Percentiles rank a stretch among this genome's conserved stretches.
phyloP scores from a whole-genome alignment of 805 yeast genomes.

The Metschnikowia picachoensis region DNA sequence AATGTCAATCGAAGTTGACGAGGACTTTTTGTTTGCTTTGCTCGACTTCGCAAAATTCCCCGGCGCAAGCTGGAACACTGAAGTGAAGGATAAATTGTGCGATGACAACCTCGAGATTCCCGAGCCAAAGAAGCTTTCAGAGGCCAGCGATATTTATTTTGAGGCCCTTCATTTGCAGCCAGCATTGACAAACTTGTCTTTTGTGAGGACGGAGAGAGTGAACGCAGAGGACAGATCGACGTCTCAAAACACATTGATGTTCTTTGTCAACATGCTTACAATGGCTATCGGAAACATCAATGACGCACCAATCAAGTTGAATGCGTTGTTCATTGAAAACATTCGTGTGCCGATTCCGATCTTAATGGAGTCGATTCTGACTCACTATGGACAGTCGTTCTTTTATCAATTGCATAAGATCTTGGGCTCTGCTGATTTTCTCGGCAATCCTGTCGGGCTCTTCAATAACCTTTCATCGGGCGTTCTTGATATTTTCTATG shows the following conservation, averaged over 20 bases:
- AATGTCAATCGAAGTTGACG: constrained; percentile 88
- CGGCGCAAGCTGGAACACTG: constrained; percentile 70
- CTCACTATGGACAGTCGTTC: constrained; percentile 91
- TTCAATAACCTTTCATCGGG: constrained; percentile 94
- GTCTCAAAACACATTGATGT: constrained; percentile 64
- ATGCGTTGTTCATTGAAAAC: constrained; percentile 84
- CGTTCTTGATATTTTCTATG: constrained; percentile 92
- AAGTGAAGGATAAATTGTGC: constrained; percentile 48
- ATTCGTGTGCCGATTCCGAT: constrained; percentile 80
- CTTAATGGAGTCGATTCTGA: constrained; percentile 61
- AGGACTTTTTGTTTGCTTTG: constrained; percentile 80
- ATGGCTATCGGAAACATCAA: constrained; percentile 97
- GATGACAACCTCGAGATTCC: constrained; percentile 66
- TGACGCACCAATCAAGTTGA: constrained; percentile 90
- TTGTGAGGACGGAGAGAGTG: constrained; percentile 81
- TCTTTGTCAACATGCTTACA: constrained; percentile 78
- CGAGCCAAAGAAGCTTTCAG: constrained; percentile 53
- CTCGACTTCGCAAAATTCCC: constrained; percentile 78
- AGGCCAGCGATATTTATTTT: constrained; percentile 77
- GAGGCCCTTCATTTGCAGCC: constrained; percentile 94
- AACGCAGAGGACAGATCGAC: constrained; percentile 61
- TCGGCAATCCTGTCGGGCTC: constrained; percentile 96
- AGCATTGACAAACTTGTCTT: constrained; percentile 79
- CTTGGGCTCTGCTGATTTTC: constrained; percentile 91
- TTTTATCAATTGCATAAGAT: constrained; percentile 88